A percentile compares a stretch with the other conserved stretches of the same genome.
Conservation (phyloP, 1,139 yeast genomes). For the Suhomyces kunorum region DNA sequence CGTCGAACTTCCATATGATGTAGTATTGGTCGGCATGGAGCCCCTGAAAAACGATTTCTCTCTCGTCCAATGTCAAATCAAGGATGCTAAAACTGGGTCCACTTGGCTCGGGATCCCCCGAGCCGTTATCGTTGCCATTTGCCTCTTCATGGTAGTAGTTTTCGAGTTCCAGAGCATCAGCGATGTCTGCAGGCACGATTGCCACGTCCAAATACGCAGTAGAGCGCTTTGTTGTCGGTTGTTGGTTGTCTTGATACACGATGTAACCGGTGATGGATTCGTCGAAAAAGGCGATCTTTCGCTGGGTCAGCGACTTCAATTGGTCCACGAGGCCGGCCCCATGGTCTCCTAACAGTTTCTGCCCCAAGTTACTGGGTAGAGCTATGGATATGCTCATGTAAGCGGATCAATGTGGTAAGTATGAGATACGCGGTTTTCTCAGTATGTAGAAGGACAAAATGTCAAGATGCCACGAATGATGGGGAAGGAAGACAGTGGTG, state of each 20-base stretch:
- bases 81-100: slow-evolving; percentile 19
- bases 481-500: background rate
- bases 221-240: slow-evolving; percentile 11
- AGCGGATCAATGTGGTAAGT: background rate
- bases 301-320: slow-evolving; percentile 4
- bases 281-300: slow-evolving; percentile 38
- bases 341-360: background rate
- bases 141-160: slow-evolving; percentile 8
- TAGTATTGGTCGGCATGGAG: slow-evolving; percentile 14
- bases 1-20: slow-evolving; percentile 36
- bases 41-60: slow-evolving; percentile 19
- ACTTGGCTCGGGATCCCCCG: slow-evolving; percentile 2
- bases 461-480: background rate
- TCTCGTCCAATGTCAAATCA: slow-evolving; percentile 17
- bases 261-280: slow-evolving; percentile 41
- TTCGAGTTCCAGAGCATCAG: slow-evolving; percentile 15
- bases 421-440: background rate
- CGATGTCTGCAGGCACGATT: slow-evolving; percentile 30
- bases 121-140: slow-evolving; percentile 3
- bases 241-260: slow-evolving; percentile 20
- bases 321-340: slow-evolving; percentile 7
- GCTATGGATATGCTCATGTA: slow-evolving; percentile 18
- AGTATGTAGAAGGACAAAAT: background rate
- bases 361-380: slow-evolving; percentile 12
- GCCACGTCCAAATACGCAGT: slow-evolving; percentile 29